A percentile compares a stretch with the other conserved stretches of the same genome.
Conservation (phyloP, 208 protist genomes). For the Crithidia bombi region DNA sequence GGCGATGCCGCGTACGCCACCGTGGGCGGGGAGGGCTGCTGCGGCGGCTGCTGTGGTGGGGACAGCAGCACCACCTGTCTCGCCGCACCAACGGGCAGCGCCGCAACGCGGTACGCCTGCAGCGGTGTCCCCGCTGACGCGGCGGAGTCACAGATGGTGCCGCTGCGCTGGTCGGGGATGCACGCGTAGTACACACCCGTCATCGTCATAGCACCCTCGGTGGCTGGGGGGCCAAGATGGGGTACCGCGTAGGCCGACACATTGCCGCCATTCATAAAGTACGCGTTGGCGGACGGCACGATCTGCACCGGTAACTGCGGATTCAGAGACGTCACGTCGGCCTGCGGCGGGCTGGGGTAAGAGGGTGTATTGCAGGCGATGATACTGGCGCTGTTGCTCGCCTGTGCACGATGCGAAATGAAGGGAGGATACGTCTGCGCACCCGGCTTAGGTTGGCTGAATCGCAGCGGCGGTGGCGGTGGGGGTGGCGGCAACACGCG, state of each 20-base stretch:
- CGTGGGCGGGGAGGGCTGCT: background rate
- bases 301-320: background rate
- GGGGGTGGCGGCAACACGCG: slow-evolving; percentile 7
- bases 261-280: background rate
- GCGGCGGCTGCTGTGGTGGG: slow-evolving; percentile 6
- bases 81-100: background rate
- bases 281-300: background rate
- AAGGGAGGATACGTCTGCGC: background rate
- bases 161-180: background rate
- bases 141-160: background rate
- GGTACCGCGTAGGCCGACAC: background rate
- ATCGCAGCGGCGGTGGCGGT: background rate
- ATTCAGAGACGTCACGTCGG: background rate
- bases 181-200: slow-evolving; percentile 4
- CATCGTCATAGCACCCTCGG: background rate
- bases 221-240: background rate
- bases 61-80: slow-evolving; percentile 2
- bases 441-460: background rate
- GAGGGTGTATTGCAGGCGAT: background rate
- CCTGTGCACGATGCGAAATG: background rate
- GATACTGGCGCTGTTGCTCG: background rate
- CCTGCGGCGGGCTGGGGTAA: background rate
- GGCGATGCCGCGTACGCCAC: slow-evolving; percentile 6
- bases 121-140: background rate
- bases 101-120: slow-evolving; percentile 7